Conservation (phyloP, 305 asterid genomes). For the Fraxinus latifolia region DNA sequence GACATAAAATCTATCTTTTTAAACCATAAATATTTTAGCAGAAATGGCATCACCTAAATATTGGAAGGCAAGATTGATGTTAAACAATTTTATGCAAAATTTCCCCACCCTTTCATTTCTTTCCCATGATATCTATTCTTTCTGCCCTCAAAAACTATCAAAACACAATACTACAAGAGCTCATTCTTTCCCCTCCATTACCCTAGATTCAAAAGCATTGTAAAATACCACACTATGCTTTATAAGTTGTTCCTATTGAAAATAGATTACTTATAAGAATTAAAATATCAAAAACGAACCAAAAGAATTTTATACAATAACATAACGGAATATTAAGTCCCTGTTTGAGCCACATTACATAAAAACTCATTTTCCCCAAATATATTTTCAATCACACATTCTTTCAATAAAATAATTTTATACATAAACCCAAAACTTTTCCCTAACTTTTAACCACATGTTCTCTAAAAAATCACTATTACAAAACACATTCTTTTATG, state of each 20-base stretch:
- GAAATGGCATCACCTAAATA: not conserved
- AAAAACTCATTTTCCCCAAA: not conserved
- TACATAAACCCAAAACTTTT: not conserved
- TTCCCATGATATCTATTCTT: not conserved
- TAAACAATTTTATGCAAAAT: not conserved
- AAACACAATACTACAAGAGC: not conserved
- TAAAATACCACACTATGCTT: not conserved
- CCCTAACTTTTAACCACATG: not conserved
- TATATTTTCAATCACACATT: not conserved
- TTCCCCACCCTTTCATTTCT: not conserved
- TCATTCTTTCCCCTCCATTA: not conserved
- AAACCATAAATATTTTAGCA: not conserved
- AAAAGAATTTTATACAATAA: not conserved
- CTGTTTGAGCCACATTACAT: not conserved
- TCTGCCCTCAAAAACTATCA: not conserved
- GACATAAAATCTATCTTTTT: not conserved
- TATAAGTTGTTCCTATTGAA: not conserved
- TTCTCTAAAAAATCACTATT: not conserved
- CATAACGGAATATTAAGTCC: not conserved
- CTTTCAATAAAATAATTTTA: not conserved
- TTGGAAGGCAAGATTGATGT: not conserved
- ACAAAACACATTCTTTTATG: not conserved
- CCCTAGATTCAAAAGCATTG: not conserved
- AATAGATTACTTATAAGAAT: not conserved
- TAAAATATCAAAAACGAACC: not conserved